Evolutionary conservation across 2,329 filamentous ascomycete species (phyloP), one percentile per base, ranked within the genome.

Genomic region (Tolypocladium inflatum): DNA sequence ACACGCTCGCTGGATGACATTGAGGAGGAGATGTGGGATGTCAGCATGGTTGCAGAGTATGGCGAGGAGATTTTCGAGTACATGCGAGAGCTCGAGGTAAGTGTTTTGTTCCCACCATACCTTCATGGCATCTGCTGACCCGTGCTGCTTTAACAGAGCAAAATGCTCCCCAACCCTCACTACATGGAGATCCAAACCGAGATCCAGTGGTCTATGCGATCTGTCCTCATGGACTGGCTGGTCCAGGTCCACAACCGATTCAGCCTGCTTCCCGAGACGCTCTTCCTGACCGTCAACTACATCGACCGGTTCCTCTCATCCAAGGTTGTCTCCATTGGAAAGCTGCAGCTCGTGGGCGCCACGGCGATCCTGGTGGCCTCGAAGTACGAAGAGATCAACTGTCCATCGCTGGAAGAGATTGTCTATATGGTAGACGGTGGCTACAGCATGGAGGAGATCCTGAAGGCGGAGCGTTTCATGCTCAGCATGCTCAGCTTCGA

Each of bases 381-480:
- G 65, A 99, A 99, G 76, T 99, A 97, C 70, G 94, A 99, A 74
- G 94, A 99, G 76, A 97, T 99, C 78, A 96, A 96, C 74, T 96
- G 92, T 73, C 94, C 92, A 30, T 96, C 93, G 1, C 86, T 99
- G 26, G 84, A 89, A 61, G 94, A 99, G 78, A 96, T 99, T 67
- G 89, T 96, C 60, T 97, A 93, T 78, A 97, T 99, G 93, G 94
- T 99, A 45, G 94, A 99, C 70, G 84, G 86, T 50, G 91, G 91
- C 57, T 99, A 97, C 75, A 89, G 83, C 3, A 81, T 84, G 19
- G 92, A 97, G 58, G 94, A 97, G 76, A 93, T 99, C 58, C 82
- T 97, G 63, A 97, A 97, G 77, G 94, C 94, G 0, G 94, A 99
- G 75, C 87, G 92, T 15, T 97, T 96, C 78, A 99, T 99, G 92